Evolutionary conservation across 306 rosid genomes (phyloP), one percentile per base, ranked within the genome.

Genomic region (Quercus bicolor): DNA sequence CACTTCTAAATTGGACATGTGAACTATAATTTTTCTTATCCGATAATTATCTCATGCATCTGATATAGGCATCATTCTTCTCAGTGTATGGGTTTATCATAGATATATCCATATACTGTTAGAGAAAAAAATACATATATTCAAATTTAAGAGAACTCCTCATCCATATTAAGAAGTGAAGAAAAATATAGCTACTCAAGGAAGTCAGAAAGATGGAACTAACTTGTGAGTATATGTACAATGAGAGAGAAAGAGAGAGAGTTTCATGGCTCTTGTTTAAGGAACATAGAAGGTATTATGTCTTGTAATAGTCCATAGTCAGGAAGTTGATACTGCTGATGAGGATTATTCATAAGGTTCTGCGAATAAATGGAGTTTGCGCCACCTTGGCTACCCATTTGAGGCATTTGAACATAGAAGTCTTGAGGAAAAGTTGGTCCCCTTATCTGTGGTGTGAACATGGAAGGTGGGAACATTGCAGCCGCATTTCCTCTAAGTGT

Each of bases 251-350:
- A 26, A 62, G 26, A 51, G 20, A 51, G 20, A 48, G 70, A n/a
- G 51, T 45, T 23, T 86, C 78, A 75, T 70, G 90, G 92, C 75
- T 87, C 79, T 72, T 90, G 91, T 79, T 85, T 86, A 77, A 88
- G 80, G 88, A 93, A 89, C 85, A 89, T 86, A 34, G 97, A 85
- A 71, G 96, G 91, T 43, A 90, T 77, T 28, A 90, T 79, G 75
- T 93, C 97, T 80, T 93, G 97, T 71, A 93, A 82, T n/a, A 90
- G 91, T 6, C 94, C 97, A 12, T 80, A 84, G 60, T 85, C 91
- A 48, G 86, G 69, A 19, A 82, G 78, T 54, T 78, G 86, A 43
- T 75, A 31, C 2, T 89, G 74, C 60, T 77, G 89, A 7, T 69
- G 87, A 76, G 71, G 75, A 28, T 68, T 55, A n/a, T 60, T 61